Conservation (phyloP, 164 flowering plant species). For the Piper longum region DNA sequence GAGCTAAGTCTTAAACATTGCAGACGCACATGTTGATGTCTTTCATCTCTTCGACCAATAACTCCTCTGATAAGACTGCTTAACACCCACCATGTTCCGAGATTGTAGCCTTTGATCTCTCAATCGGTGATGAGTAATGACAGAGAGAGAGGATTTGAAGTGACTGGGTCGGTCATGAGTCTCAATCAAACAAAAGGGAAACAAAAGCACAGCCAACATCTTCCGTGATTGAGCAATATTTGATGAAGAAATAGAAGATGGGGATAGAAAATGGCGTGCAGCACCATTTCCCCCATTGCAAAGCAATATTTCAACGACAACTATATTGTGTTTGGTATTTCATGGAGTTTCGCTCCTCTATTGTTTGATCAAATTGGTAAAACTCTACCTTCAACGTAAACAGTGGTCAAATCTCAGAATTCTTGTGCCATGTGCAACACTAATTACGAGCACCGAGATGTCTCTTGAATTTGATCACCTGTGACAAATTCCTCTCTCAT, state of each 20-base stretch:
- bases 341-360: not conserved
- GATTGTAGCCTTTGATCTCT: not conserved
- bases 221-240: not conserved
- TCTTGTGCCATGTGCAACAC: too few relatives aligned
- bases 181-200: not conserved
- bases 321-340: not conserved
- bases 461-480: too few relatives aligned
- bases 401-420: not conserved
- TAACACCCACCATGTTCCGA: not conserved
- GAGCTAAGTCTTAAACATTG: too few relatives aligned
- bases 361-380: not conserved
- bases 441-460: too few relatives aligned
- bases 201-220: not conserved
- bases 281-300: not conserved
- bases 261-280: not conserved
- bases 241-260: not conserved
- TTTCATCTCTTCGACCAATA: not conserved
- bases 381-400: not conserved
- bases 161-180: not conserved
- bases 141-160: too few relatives aligned
- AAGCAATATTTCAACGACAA: not conserved
- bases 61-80: not conserved
- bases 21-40: not conserved
- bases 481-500: too few relatives aligned
- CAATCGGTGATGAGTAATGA: not conserved